Base-by-base conservation (phyloP, 2,329 filamentous ascomycete species). In the Aspergillus udagawae region DNA sequence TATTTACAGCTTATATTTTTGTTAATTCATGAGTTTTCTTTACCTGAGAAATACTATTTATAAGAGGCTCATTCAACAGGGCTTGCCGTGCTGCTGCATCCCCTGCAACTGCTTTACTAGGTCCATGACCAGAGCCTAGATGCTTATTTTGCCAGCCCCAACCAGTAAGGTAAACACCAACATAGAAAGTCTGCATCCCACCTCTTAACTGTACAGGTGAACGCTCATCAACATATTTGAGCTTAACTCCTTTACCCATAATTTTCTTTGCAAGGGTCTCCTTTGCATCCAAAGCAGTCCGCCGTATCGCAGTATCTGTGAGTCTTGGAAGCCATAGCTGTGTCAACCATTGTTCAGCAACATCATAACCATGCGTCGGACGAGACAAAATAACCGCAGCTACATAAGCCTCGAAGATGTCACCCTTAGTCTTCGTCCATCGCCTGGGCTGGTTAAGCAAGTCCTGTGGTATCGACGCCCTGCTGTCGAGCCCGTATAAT, bases 331-430 rank as follows among this genome's bases (percentile, higher is more conserved):
- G 82, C 91, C 92, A 97, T 0, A 97, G 77, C 7, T 81, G 76
- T 52, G 84, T 87, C 49, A 97, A 76, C 91, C 92, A 97, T 14
- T 80, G 71, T 52, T 87, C 81, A 1, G 83, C 86, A 1, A 79
- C 80, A 7, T 73, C 61, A 49, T 88, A 82, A 1, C 92, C 92
- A 49, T 84, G 70, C 3, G 77, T 73, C 0, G 85, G 80, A 65
- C 91, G 83, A 1, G 87, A 86, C 2, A 91, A 76, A 35, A 96
- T 82, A 5, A 92, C 75, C 3, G 89, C 92, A 8, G 89, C 92
- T 17, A 96, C 84, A 65, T 95, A 97, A 0, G 93, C 89, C 72
- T 97, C 93, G 66, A 97, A 95, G 20, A 97, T 82, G 69, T 97
- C 93, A 8, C 88, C 92, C 55, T 89, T 80, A 9, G 91, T 85